These are phyloP conservation scores for Daedalea quercina DNA, from an alignment of 768 basidiomycete genomes.

Conservation along the genomic window DNA sequence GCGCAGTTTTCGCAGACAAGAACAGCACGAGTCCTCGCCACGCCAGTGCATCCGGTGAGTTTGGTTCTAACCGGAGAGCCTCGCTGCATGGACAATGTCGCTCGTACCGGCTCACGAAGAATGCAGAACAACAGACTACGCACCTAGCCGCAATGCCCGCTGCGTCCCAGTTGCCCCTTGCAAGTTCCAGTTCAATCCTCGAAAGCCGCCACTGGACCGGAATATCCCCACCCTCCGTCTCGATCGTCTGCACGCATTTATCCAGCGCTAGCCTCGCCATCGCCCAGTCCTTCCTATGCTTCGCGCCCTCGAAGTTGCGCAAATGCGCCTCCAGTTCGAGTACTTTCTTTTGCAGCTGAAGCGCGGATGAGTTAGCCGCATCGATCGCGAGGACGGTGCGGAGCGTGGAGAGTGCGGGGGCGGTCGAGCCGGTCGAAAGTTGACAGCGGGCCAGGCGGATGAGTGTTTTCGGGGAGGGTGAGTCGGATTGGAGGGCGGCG, in stretches of 20 bases:
- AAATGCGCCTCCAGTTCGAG: constrained; percentile 59
- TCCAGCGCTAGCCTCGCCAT: constrained; percentile 77
- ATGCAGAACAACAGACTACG: constrained; percentile 19
- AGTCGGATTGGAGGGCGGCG: constrained; percentile 49
- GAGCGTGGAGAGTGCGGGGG: constrained; percentile 60
- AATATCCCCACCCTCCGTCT: constrained; percentile 67
- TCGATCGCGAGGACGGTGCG: constrained; percentile 57
- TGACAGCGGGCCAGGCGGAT: constrained; percentile 82
- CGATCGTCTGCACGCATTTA: constrained; percentile 65
- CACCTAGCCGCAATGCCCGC: constrained; percentile 73
- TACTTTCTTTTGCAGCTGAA: constrained; percentile 56
- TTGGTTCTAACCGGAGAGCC: constrained; percentile 61
- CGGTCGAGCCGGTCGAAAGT: constrained; percentile 65
- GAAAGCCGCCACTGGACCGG: constrained; percentile 78
- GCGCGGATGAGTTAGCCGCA: constrained; percentile 49
- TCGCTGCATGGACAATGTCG: constrained; percentile 40
- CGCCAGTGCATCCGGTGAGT: constrained; percentile 74
- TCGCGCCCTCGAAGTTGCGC: constrained; percentile 52
- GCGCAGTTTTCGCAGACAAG: constrained; percentile 60
- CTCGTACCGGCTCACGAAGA: neutral
- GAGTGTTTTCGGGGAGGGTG: constrained; percentile 70
- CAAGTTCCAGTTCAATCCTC: constrained; percentile 73
- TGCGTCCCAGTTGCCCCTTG: constrained; percentile 64
- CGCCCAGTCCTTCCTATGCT: constrained; percentile 61
- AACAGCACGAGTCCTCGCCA: constrained; percentile 78